These are phyloP conservation scores for Amphirosellinia nigrospora DNA, from an alignment of 495 filamentous ascomycete species.

Conservation along the genomic window DNA sequence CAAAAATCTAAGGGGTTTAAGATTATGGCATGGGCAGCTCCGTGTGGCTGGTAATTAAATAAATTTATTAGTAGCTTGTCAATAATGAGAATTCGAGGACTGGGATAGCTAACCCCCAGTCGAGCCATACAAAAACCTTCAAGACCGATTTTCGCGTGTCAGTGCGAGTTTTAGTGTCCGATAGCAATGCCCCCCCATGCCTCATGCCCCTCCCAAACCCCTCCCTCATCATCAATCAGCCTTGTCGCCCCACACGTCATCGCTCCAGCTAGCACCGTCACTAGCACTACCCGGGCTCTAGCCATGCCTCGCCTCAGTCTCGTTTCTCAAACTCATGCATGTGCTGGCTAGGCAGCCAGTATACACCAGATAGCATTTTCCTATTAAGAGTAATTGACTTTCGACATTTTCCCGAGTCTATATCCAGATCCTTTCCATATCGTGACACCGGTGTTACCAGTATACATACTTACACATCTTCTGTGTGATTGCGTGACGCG, in stretches of 20 bases:
- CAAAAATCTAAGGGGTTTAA: background rate
- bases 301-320: background rate
- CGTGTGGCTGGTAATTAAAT: background rate
- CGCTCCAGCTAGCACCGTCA: background rate
- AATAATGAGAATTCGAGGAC: background rate
- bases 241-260: slow-evolving; percentile 12
- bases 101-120: background rate
- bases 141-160: background rate
- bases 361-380: background rate
- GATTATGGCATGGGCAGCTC: background rate
- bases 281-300: background rate
- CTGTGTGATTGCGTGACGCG: slow-evolving; percentile 14
- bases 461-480: slow-evolving; percentile 5
- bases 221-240: background rate
- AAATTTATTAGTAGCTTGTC: background rate
- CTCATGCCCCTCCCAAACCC: background rate
- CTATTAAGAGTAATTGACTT: slow-evolving; percentile 7
- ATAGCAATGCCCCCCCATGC: no score
- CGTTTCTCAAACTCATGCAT: background rate
- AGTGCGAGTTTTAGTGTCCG: background rate
- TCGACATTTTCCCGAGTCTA: background rate
- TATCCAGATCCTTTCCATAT: background rate
- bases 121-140: background rate
- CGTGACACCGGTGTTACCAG: background rate
- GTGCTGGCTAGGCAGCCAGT: background rate